Base-by-base conservation (phyloP, 441 rosid genomes). In the Arabidopsis lyrata region DNA sequence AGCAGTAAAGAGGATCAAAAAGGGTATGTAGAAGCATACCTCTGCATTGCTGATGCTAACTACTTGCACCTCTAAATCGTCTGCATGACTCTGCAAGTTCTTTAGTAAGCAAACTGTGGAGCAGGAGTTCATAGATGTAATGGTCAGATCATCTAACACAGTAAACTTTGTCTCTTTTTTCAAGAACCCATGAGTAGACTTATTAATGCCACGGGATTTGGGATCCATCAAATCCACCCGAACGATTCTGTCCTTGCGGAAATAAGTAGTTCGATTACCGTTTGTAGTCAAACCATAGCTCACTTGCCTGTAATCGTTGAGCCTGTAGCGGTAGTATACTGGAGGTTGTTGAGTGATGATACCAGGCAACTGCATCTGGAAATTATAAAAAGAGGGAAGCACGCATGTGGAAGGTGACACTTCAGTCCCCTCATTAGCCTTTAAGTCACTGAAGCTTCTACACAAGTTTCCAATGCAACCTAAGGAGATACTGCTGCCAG, bases 391-490 rank as follows among this genome's bases (percentile, higher is more conserved):
- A 13, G 6, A 5, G 0, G 62, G 72, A 8, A 66, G 49, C 44
- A 1, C 2, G 5, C 27, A 15, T 36, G 0, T 36, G 15, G 45
- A 34, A 4, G 6, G 6, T 18, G 48, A 11, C 1, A 36, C 2
- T 5, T 18, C 64, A 36, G 10, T 60, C 36, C 7, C 56, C 8
- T 52, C 3, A 27, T 27, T 14, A 27, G n/a, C 15, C 12, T 1
- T 53, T 10, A 62, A 42, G 24, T 62, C 39, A 6, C 44, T 62
- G 9, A 44, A 44, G 66, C 66, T 62, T 42, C 12, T 8, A 5
- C 16, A 16, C 22, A 68, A 3, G 13, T 62, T 63, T 63, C 54
- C 54, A 63, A 63, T 29, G 67, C 39, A 63, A 0, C 67, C 67
- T 42, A 62, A 63, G 15, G 8, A n/a, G 3, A 10, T 44, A 2